Percentiles rank a stretch among this genome's conserved stretches.
phyloP scores from a whole-genome alignment of 164 flowering plant species.

The Stephania yunnanensis region DNA sequence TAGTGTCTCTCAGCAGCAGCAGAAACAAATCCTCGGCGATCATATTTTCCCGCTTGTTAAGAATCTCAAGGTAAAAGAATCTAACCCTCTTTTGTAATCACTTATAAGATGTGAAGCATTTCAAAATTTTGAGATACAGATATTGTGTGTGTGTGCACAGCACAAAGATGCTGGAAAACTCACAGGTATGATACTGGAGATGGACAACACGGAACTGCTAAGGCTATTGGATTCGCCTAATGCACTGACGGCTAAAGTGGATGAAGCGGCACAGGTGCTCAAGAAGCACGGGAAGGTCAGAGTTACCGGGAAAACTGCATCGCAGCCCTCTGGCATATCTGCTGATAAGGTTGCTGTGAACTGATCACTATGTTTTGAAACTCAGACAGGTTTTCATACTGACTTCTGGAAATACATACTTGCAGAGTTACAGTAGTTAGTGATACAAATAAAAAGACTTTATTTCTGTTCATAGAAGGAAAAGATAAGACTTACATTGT shows the following conservation, averaged over 20 bases:
- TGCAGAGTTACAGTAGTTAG: no score
- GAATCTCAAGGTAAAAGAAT: slow-evolving; percentile 3
- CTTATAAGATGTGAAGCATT: not conserved
- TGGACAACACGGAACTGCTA: not conserved
- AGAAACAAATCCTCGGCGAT: not conserved
- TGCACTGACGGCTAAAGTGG: not conserved
- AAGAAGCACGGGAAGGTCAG: not conserved
- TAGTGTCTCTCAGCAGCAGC: not conserved
- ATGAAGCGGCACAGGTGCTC: not conserved
- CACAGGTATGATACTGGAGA: not conserved
- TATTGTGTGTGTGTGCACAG: not conserved
- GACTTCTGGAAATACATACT: not conserved
- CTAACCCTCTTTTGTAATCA: not conserved
- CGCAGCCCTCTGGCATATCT: not conserved
- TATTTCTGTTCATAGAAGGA: no score
- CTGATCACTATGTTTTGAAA: not conserved
- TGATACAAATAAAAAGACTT: no score
- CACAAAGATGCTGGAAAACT: not conserved
- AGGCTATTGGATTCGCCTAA: not conserved
- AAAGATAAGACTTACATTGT: no score
- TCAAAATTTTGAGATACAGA: not conserved
- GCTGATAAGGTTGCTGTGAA: not conserved
- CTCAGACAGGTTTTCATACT: not conserved
- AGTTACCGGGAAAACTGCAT: not conserved
- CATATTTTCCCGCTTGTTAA: not conserved